Conservation (phyloP, 2,329 filamentous ascomycete species). For the Pseudogymnoascus sp. region DNA sequence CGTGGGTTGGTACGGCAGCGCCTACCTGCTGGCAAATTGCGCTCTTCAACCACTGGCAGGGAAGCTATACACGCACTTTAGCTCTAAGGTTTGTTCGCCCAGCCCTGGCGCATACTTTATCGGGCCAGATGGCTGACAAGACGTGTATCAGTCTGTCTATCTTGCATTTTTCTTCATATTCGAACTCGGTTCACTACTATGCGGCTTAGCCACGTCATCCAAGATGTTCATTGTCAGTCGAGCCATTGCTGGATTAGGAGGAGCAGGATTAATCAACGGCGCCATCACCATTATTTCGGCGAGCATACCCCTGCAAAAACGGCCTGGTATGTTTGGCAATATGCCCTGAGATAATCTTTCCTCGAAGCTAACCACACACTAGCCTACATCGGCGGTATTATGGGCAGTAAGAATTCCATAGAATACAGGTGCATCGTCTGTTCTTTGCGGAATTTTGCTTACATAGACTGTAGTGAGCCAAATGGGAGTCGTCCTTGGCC, state of each 20-base stretch:
- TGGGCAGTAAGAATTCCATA: too few relatives aligned
- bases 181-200: slow-evolving; percentile 49
- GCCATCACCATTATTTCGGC: slow-evolving; percentile 42
- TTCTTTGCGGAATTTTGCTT: too few relatives aligned
- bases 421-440: too few relatives aligned
- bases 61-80: slow-evolving; percentile 30
- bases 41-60: slow-evolving; percentile 21
- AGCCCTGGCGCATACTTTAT: slow-evolving; percentile 30
- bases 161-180: slow-evolving; percentile 42
- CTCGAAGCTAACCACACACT: too few relatives aligned
- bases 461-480: neutral
- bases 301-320: slow-evolving; percentile 13
- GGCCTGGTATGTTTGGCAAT: slow-evolving; percentile 10
- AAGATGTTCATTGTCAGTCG: slow-evolving; percentile 47
- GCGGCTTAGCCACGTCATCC: slow-evolving; percentile 41
- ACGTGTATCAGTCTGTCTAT: too few relatives aligned
- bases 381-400: too few relatives aligned
- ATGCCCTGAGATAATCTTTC: neutral
- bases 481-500: slow-evolving; percentile 20
- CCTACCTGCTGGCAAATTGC: slow-evolving; percentile 28
- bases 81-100: slow-evolving; percentile 15
- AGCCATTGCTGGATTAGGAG: slow-evolving; percentile 43
- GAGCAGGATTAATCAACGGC: slow-evolving; percentile 45
- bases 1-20: slow-evolving; percentile 33
- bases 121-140: too few relatives aligned